Conservation (phyloP, 2,329 filamentous ascomycete species). For the Pezicula neosporulosa region DNA sequence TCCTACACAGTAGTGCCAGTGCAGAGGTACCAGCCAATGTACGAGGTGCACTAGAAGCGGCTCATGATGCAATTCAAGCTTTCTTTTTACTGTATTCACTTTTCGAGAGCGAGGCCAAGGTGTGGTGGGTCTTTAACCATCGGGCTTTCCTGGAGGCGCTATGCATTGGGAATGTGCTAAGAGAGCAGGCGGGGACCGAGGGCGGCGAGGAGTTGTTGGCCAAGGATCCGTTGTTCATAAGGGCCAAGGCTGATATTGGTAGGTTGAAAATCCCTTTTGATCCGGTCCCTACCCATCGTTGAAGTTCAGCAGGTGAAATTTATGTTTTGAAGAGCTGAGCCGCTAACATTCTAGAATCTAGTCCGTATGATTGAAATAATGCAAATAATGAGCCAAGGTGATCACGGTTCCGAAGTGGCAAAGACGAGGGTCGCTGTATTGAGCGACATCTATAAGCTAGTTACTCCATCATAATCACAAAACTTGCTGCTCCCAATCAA, state of each 20-base stretch:
- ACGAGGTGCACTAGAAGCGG: constrained; percentile 68
- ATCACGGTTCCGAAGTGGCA: constrained; percentile 55
- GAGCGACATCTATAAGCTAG: constrained; percentile 32
- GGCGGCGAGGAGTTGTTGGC: constrained; percentile 41
- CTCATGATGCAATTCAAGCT: constrained; percentile 68
- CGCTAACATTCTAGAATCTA: constrained; percentile 21
- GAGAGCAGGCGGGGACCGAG: constrained; percentile 45
- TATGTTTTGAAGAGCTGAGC: not conserved
- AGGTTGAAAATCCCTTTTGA: constrained; percentile 27
- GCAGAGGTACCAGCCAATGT: constrained; percentile 60
- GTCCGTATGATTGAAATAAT: constrained; percentile 63
- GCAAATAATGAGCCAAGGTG: constrained; percentile 52
- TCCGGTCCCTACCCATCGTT: not conserved
- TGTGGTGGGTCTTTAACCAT: constrained; percentile 86
- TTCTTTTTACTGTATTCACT: constrained; percentile 72
- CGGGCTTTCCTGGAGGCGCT: constrained; percentile 73
- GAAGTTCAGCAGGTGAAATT: too few species aligned
- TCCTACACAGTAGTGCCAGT: constrained; percentile 70
- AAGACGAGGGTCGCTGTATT: constrained; percentile 56
- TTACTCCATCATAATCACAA: too few species aligned
- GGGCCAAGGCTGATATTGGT: constrained; percentile 59
- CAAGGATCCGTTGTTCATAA: constrained; percentile 55
- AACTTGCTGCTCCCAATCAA: too few species aligned
- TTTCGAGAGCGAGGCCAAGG: constrained; percentile 67
- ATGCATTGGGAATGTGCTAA: constrained; percentile 60